These are phyloP conservation scores for Magnaporthiopsis rhizophila DNA, from an alignment of 2,329 filamentous ascomycete genomes.

Conservation along the genomic window DNA sequence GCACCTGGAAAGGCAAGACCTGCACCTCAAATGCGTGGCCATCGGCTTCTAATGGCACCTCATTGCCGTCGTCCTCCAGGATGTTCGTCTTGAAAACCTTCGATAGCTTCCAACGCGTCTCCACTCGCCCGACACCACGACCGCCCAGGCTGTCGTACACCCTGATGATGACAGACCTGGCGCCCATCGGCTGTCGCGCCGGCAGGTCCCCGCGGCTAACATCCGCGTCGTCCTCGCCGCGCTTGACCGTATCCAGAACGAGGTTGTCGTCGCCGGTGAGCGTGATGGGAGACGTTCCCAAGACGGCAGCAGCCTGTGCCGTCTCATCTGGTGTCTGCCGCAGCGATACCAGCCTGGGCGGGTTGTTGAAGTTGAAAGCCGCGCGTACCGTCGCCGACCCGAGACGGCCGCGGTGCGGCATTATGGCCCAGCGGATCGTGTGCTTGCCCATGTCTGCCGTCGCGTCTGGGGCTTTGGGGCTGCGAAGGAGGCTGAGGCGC, in stretches of 20 bases:
- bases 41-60: slow-evolving; percentile 27
- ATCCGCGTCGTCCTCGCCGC: slow-evolving; percentile 45
- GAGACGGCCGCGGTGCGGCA: slow-evolving; percentile 72
- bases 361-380: slow-evolving; percentile 86
- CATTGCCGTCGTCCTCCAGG: slow-evolving; percentile 55
- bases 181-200: background rate
- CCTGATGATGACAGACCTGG: slow-evolving; percentile 47
- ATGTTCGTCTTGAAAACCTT: slow-evolving; percentile 56
- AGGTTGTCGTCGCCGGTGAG: slow-evolving; percentile 41
- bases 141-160: slow-evolving; percentile 60
- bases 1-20: slow-evolving; percentile 52
- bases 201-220: slow-evolving; percentile 10
- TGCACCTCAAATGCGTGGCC: slow-evolving; percentile 30
- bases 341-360: slow-evolving; percentile 46
- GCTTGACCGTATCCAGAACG: slow-evolving; percentile 56
- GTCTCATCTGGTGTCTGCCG: background rate
- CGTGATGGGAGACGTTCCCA: slow-evolving; percentile 29
- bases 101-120: slow-evolving; percentile 39
- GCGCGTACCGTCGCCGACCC: slow-evolving; percentile 69
- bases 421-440: slow-evolving; percentile 79
- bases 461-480: slow-evolving; percentile 86
- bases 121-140: slow-evolving; percentile 45
- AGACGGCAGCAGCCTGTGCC: slow-evolving; percentile 15
- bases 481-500: slow-evolving; percentile 77
- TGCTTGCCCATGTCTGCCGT: slow-evolving; percentile 92